Conservation (phyloP, 2,329 filamentous ascomycete species). For the Cercospora citrullina region DNA sequence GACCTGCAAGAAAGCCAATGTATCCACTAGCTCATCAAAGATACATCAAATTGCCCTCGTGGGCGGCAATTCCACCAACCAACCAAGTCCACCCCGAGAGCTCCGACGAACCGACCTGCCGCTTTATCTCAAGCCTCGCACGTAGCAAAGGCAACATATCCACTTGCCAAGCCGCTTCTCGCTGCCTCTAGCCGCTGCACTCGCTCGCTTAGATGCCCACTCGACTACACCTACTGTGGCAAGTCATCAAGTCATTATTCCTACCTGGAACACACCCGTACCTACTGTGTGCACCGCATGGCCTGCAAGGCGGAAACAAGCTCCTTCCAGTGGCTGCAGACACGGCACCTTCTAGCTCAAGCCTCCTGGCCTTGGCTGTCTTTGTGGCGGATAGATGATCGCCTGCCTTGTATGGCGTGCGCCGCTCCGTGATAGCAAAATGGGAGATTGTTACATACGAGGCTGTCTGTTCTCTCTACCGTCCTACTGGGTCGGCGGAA, state of each 20-base stretch:
- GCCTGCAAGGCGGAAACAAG: not conserved
- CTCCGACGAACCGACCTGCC: slow-evolving; percentile 2
- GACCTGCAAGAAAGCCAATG: not conserved
- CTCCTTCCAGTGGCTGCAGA: slow-evolving; percentile 1
- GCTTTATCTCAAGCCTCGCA: slow-evolving; percentile 3
- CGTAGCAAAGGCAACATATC: not conserved
- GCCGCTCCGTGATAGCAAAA: not conserved
- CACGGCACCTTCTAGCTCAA: not conserved
- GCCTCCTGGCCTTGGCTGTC: slow-evolving; percentile 11
- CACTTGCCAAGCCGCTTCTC: slow-evolving; percentile 2
- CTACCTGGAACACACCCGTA: slow-evolving; percentile 12
- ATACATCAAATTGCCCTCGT: not conserved
- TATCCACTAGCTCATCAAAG: not conserved
- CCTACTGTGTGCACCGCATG: not conserved
- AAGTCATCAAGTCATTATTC: slow-evolving; percentile 2
- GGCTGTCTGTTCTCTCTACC: not conserved
- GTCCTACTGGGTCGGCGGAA: not conserved
- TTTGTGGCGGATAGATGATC: slow-evolving; percentile 20
- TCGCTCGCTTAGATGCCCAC: not conserved
- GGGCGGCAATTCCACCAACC: not conserved
- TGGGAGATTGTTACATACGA: not conserved
- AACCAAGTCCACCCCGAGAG: not conserved
- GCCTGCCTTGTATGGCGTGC: not conserved
- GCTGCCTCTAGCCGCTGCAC: not conserved
- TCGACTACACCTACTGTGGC: slow-evolving; percentile 2